Evolutionary conservation across 1,139 yeast genomes (phyloP).

Genomic region (Geotrichum australiense): DNA sequence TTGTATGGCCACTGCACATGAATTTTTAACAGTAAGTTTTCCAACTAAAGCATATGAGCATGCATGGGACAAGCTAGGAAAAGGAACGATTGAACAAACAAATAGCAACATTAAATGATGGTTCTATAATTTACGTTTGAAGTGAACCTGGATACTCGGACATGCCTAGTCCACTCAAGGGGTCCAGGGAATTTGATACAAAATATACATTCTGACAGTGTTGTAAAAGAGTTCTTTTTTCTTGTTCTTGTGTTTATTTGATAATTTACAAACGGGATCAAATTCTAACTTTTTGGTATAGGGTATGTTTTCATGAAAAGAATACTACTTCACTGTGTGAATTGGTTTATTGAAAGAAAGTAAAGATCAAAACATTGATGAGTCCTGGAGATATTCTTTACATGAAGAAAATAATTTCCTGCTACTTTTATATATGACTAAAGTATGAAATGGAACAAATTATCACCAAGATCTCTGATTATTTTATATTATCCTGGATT

Average conservation of each 20-base stretch:
- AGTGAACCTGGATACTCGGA: slow-evolving; percentile 10
- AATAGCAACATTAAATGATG: slow-evolving; percentile 2
- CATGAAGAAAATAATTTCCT: slow-evolving; percentile 10
- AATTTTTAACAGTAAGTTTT: not conserved
- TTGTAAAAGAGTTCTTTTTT: not conserved
- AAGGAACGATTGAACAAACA: not conserved
- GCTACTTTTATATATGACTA: slow-evolving; percentile 9
- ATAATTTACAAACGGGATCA: not conserved
- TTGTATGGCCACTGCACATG: not conserved
- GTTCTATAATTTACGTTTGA: slow-evolving; percentile 15
- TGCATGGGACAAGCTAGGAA: not conserved
- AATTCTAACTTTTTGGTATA: not conserved
- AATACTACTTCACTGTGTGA: not conserved
- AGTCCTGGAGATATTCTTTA: not conserved
- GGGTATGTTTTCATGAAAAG: not conserved
- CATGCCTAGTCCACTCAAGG: slow-evolving; percentile 12
- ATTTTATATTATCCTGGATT: no score
- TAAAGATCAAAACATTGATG: not conserved
- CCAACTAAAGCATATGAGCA: not conserved
- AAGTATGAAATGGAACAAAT: slow-evolving; percentile 9
- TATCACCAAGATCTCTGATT: slow-evolving; percentile 18
- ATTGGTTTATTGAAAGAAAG: not conserved
- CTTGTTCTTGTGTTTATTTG: not conserved
- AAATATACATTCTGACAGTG: slow-evolving; percentile 7
- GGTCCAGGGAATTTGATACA: slow-evolving; percentile 11